Percentiles rank a stretch among this genome's conserved stretches.
phyloP scores from a whole-genome alignment of 129 eudicot species.

The Escallonia rubra region DNA sequence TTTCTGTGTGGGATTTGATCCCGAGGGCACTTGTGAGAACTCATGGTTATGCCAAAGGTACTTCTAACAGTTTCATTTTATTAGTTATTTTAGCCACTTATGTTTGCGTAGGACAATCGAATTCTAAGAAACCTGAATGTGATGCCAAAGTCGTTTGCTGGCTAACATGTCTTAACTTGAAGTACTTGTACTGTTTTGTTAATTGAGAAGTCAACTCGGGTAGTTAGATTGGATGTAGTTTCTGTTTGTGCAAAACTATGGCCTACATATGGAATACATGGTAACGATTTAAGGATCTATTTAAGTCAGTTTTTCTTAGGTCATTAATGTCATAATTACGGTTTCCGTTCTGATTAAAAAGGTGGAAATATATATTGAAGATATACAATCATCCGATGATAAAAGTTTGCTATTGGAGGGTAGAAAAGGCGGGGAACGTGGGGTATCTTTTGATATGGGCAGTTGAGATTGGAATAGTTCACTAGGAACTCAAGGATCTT shows the following conservation, averaged over 20 bases:
- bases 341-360: neutral
- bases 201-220: no score
- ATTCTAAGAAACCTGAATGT: neutral
- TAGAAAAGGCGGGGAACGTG: no score
- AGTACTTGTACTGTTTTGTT: neutral
- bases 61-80: neutral
- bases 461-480: no score
- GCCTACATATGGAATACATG: neutral
- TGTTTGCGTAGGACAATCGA: no score
- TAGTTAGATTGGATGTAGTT: no score
- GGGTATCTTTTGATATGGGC: no score
- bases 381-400: neutral
- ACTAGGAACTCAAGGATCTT: no score
- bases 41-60: conserved; percentile 96
- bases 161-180: neutral
- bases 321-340: neutral
- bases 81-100: no score
- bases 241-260: no score
- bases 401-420: neutral
- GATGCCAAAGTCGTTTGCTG: neutral
- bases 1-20: conserved; percentile 90
- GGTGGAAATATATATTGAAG: neutral
- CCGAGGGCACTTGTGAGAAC: conserved; percentile 69
- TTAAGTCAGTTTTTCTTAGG: neutral
- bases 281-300: neutral